Evolutionary conservation across 2,329 filamentous ascomycete genomes (phyloP).

Genomic region (Colletotrichum graminicola): DNA sequence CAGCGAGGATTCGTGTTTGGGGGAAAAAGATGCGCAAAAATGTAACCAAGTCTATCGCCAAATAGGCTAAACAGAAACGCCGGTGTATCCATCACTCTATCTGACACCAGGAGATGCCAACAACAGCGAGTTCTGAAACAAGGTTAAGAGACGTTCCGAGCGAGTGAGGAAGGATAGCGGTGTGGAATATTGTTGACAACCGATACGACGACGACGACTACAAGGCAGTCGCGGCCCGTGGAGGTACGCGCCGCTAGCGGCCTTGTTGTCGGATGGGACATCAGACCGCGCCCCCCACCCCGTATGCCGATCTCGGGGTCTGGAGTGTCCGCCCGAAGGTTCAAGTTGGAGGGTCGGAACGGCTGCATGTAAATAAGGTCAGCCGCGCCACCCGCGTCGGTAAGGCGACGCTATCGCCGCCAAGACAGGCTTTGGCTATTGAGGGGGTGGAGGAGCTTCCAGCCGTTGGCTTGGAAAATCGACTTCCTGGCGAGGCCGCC

Average conservation of each 20-base stretch:
- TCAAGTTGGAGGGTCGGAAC: conserved; percentile 36
- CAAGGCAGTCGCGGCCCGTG: neutral
- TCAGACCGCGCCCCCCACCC: neutral
- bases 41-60: conserved; percentile 29
- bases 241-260: conserved; percentile 8
- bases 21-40: conserved; percentile 19
- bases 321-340: neutral
- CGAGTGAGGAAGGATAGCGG: neutral
- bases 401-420: conserved; percentile 17
- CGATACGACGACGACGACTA: conserved; percentile 6
- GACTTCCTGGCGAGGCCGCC: neutral
- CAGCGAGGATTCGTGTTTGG: conserved; percentile 8
- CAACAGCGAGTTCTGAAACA: conserved; percentile 18
- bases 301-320: conserved; percentile 30
- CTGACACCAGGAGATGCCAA: neutral
- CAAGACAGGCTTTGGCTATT: neutral
- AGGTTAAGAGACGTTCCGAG: neutral
- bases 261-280: conserved; percentile 11
- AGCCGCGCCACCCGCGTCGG: conserved; percentile 36
- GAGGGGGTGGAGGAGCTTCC: conserved; percentile 7
- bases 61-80: conserved; percentile 21
- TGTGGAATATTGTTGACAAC: neutral
- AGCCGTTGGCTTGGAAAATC: neutral
- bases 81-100: conserved; percentile 26
- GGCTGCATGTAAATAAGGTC: conserved; percentile 20